These are phyloP conservation scores for Chlorella sp. DNA, from an alignment of 139 green algal genomes.

Conservation along the genomic window DNA sequence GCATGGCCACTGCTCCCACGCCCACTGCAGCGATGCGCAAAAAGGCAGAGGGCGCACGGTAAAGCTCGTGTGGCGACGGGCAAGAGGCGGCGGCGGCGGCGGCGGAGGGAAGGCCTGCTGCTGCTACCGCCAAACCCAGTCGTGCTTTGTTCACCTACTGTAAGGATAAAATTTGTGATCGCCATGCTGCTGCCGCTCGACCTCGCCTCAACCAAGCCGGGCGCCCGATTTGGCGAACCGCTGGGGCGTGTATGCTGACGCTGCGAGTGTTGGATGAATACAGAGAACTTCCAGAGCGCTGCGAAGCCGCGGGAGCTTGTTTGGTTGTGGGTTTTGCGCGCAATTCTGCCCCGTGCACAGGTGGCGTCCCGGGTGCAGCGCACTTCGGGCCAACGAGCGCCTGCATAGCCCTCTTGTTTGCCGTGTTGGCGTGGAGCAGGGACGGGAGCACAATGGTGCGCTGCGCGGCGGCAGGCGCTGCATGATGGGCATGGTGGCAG, in stretches of 20 bases:
- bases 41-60: background rate
- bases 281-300: too few relatives aligned
- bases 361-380: too few relatives aligned
- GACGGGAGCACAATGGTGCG: constrained; percentile 3
- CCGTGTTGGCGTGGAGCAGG: background rate
- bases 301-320: too few relatives aligned
- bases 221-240: too few relatives aligned
- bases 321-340: too few relatives aligned
- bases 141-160: constrained; percentile 23
- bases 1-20: constrained; percentile 51
- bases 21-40: constrained; percentile 43
- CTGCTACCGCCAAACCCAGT: background rate
- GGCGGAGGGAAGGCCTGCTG: background rate
- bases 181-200: constrained; percentile 35
- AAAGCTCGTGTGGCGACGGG: background rate
- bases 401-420: background rate
- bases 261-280: too few relatives aligned
- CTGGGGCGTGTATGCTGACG: too few relatives aligned
- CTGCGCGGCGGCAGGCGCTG: background rate
- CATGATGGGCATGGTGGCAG: background rate
- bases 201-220: too few relatives aligned
- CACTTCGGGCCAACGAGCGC: background rate
- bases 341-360: too few relatives aligned
- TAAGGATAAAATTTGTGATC: constrained; percentile 51
- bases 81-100: background rate